Base-by-base conservation (phyloP, 352 stramenopile species). In the Globisporangium emineosum region DNA sequence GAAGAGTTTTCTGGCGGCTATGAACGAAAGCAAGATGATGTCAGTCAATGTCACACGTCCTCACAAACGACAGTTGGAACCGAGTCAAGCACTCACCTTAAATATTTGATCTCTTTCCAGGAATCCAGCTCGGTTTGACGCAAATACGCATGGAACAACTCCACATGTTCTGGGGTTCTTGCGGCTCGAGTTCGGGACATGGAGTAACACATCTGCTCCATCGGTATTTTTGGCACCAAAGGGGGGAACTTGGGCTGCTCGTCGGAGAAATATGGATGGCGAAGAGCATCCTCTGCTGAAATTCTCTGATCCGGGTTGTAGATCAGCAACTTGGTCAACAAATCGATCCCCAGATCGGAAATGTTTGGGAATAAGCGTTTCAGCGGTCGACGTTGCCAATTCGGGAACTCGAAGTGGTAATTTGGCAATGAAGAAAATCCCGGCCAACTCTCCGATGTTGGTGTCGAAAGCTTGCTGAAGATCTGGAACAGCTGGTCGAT, bases 401-500 rank as follows among this genome's bases (percentile, higher is more conserved):
- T 90, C 32, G 81, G 85, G 57, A 92, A 95, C 52, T 91, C 83
- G 50, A 98, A 97, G 49, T 94, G 77, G 78, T 98, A 99, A 76
- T 99, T 98, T 25, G 95, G 96, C n/a, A 99, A 81, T 1, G 89
- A 88, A 19, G 96, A 98, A 17, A 99, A 97, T 35, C 97, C 97
- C 21, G 96, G 95, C 98, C 98, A 99, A 1, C 93, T 88, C 55
- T 97, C 80, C 25, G 99, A 97, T 15, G 86, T 98, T 0, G 98
- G 98, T 13, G 98, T 99, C 64, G 97, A 98, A 27, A 99, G 76
- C 62, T 98, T 96, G 67, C 83, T 91, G 49, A 95, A 95, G 32
- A 95, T 93, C 71, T 93, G 83, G 69, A 92, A 93, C 7, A 95
- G 69, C 64, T 95, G 87, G 50, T 95, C 87, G 56, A 95, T 93